phyloP scores from a whole-genome alignment of 345 rosid species.

The Gossypium sturtianum region DNA sequence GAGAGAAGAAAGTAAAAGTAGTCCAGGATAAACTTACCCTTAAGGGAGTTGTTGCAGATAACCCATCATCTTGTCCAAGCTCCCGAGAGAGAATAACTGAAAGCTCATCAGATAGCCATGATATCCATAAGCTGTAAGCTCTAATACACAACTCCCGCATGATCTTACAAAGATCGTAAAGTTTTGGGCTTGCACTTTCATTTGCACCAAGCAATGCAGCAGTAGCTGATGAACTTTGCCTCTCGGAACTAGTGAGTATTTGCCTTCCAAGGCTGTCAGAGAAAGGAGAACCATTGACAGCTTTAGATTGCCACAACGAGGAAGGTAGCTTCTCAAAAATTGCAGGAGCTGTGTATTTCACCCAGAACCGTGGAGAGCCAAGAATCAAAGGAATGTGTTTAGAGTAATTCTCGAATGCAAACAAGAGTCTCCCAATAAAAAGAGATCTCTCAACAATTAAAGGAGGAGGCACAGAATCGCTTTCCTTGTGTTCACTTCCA shows the following conservation, averaged over 20 bases:
- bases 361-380: constrained; percentile 97
- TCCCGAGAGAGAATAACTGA: constrained; percentile 64
- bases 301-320: constrained; percentile 48
- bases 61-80: constrained; percentile 75
- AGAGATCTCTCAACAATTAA: constrained; percentile 80
- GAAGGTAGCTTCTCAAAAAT: constrained; percentile 66
- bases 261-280: constrained; percentile 55
- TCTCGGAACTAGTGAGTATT: constrained; percentile 45
- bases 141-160: constrained; percentile 68
- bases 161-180: constrained; percentile 52
- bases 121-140: constrained; percentile 92
- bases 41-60: constrained; percentile 65
- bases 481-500: constrained; percentile 36
- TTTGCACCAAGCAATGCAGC: constrained; percentile 80
- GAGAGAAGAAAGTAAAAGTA: not conserved
- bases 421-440: constrained; percentile 86
- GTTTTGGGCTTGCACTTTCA: constrained; percentile 70
- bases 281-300: constrained; percentile 31
- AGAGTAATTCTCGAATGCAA: constrained; percentile 75
- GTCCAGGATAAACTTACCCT: constrained; percentile 46
- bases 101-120: constrained; percentile 79
- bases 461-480: constrained; percentile 41
- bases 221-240: constrained; percentile 66
- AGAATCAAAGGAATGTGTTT: constrained; percentile 74
- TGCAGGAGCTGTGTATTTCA: constrained; percentile 47